A percentile compares a stretch with the other conserved stretches of the same genome.
Conservation (phyloP, 2,329 filamentous ascomycete genomes). For the Nigrospora sphaerica region DNA sequence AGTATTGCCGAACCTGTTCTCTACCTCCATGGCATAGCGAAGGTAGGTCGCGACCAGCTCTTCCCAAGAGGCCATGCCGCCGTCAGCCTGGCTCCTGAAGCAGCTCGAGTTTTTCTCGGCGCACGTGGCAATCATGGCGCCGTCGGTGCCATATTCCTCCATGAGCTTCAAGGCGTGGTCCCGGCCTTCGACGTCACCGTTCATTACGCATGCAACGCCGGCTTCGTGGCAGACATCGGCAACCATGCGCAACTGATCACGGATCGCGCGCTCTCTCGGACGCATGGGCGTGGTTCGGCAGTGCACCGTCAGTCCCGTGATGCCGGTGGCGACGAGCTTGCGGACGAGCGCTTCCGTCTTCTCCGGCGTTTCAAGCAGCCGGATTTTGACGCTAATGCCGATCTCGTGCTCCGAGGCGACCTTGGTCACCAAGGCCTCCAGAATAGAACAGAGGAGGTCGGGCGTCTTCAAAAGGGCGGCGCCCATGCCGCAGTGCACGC, state of each 20-base stretch:
- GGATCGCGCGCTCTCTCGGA: constrained; percentile 78
- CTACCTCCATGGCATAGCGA: constrained; percentile 62
- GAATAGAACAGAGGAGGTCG: constrained; percentile 74
- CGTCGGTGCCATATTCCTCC: constrained; percentile 76
- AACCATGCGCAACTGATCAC: constrained; percentile 80
- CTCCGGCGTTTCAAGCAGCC: constrained; percentile 70
- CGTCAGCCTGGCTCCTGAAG: constrained; percentile 64
- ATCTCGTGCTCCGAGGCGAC: constrained; percentile 75
- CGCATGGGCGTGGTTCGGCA: constrained; percentile 96
- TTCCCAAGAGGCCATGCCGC: constrained; percentile 66
- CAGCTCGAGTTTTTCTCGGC: constrained; percentile 89
- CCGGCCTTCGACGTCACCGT: constrained; percentile 77
- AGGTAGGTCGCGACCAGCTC: constrained; percentile 75
- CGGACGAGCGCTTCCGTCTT: constrained; percentile 73
- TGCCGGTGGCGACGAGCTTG: constrained; percentile 76
- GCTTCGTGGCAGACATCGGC: constrained; percentile 71
- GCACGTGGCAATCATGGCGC: constrained; percentile 92
- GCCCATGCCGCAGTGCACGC: constrained; percentile 89
- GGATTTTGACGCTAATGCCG: constrained; percentile 95
- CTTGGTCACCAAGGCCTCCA: constrained; percentile 73
- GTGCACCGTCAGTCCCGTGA: constrained; percentile 87
- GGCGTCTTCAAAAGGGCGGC: constrained; percentile 82
- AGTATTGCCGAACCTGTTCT: constrained; percentile 87
- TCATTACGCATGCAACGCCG: constrained; percentile 91
- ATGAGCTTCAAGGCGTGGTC: constrained; percentile 68